Base-by-base conservation (phyloP, 192 early-diverging fungal genomes). In the Phlyctochytrium bullatum region DNA sequence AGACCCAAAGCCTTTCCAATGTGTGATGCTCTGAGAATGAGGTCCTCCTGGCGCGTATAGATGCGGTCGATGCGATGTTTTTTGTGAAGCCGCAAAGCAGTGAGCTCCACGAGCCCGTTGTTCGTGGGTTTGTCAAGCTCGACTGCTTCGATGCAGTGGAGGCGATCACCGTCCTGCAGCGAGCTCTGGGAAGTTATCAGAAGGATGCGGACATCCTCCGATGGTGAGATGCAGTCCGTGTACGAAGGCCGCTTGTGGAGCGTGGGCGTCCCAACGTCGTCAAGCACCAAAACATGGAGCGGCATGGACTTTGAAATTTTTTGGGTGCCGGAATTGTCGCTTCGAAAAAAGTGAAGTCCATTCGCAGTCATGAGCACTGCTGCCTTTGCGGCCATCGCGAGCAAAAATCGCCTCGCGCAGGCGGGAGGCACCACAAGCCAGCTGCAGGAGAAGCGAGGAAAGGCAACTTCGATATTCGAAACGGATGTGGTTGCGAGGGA, bases 401-500 rank as follows among this genome's bases (percentile, higher is more conserved):
- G 20, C 40, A 6, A 20, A 20, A 14, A 6, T 47, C 40, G 40
- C n/a, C n/a, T n/a, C n/a, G n/a, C n/a, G n/a, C n/a, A n/a, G n/a
- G n/a, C n/a, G n/a, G n/a, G n/a, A n/a, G n/a, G n/a, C n/a, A n/a
- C n/a, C n/a, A n/a, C n/a, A n/a, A n/a, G n/a, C n/a, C n/a, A n/a
- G n/a, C n/a, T n/a, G n/a, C 40, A 47, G 40, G 40, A 47, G 20
- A 47, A 47, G 35, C 61, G 75, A 30, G 84, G 84, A 3, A 78
- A 78, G 47, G 84, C 74, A 16, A 68, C 71, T 34, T 78, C 80
- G 10, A 81, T 81, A 1, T 81, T 87, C 47, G 80, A 82, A 62
- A 76, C 72, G 51, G 85, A 87, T 36, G 65, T 71, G 20, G 71
- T 73, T 52, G 82, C 62, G 14, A 36, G 82, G n/a, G 83, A 84